Base-by-base conservation (phyloP, 2,329 filamentous ascomycete genomes). In the Xylariomycetidae sp. region DNA sequence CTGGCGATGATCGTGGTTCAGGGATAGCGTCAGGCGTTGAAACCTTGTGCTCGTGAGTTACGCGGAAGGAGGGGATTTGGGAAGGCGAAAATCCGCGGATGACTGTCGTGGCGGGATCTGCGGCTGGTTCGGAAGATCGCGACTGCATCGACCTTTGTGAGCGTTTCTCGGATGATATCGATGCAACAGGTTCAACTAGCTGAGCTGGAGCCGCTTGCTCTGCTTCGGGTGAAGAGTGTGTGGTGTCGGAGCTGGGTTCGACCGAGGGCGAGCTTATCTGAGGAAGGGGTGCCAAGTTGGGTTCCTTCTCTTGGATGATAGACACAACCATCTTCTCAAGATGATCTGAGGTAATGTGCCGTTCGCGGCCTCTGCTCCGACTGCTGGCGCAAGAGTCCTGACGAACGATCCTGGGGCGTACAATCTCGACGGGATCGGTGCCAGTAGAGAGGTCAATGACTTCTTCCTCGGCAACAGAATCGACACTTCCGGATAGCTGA, bases 271-370 rank as follows among this genome's bases (percentile, higher is more conserved):
- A 47, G 49, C 58, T 46, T 46, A 63, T 58, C 30, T 57, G 53
- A 13, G 73, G 69, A 7, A 80, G 60, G 49, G 69, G 77, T 32
- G 69, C 64, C 44, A 62, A 63, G 46, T 90, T 69, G 28, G 74
- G 73, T 59, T 80, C 80, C 62, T 86, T 88, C 62, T 92, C 84
- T 61, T 94, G 86, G 56, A 96, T 92, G 36, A 96, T 96, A 25
- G 83, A 88, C 36, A 85, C 79, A 26, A 96, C 87, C 77, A 97
- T 94, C 67, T 94, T 94, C 62, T 95, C 88, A 18, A 97, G 73
- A 50, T 92, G 86, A 53, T 87, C 77, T 6, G 90, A 88, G n/a
- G 88, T 94, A 48, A 96, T 90, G 63, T 95, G 89, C 53, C 86
- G 84, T 57, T 92, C 85, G 36, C 72, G 79, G 45, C 81, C 82